Conservation (phyloP, 306 rosid species). For the Datisca glomerata region DNA sequence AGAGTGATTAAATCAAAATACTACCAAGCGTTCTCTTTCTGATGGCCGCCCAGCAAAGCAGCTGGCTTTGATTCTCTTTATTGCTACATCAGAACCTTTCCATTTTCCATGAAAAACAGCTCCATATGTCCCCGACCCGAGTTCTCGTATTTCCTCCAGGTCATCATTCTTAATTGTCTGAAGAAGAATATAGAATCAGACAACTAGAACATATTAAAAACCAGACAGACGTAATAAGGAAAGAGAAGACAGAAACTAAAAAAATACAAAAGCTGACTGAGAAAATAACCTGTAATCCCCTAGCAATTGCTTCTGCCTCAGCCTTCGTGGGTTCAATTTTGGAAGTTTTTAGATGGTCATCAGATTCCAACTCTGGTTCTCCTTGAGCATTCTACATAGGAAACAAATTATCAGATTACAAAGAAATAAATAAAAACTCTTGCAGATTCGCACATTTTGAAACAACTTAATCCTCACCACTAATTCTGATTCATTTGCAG, state of each 20-base stretch:
- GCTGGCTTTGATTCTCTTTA: constrained; percentile 94
- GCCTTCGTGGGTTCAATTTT: constrained; percentile 91
- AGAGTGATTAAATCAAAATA: constrained; percentile 15
- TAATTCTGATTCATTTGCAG: constrained; percentile 39
- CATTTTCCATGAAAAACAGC: constrained; percentile 97
- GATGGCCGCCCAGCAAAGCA: constrained; percentile 96
- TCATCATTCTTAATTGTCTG: constrained; percentile 91
- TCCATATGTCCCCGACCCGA: constrained; percentile 97
- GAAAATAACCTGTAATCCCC: constrained; percentile 79
- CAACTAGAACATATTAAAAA: constrained; percentile 14
- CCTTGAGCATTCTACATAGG: constrained; percentile 50
- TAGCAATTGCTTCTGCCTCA: constrained; percentile 86
- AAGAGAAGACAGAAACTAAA: constrained; percentile 9
- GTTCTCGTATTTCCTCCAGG: constrained; percentile 93
- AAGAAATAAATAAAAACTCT: constrained; percentile 12
- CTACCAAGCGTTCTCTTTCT: constrained; percentile 94
- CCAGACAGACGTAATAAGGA: constrained; percentile 4
- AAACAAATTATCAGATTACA: constrained; percentile 17
- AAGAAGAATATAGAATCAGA: constrained; percentile 12
- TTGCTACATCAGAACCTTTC: constrained; percentile 97
- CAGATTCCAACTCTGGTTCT: constrained; percentile 55
- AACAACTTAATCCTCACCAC: constrained; percentile 36
- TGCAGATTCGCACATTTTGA: constrained; percentile 6
- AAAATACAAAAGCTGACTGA: constrained; percentile 4
- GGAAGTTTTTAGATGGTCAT: constrained; percentile 47